Evolutionary conservation across 441 rosid genomes (phyloP).

Genomic region (Pelargonium fulgidum): DNA sequence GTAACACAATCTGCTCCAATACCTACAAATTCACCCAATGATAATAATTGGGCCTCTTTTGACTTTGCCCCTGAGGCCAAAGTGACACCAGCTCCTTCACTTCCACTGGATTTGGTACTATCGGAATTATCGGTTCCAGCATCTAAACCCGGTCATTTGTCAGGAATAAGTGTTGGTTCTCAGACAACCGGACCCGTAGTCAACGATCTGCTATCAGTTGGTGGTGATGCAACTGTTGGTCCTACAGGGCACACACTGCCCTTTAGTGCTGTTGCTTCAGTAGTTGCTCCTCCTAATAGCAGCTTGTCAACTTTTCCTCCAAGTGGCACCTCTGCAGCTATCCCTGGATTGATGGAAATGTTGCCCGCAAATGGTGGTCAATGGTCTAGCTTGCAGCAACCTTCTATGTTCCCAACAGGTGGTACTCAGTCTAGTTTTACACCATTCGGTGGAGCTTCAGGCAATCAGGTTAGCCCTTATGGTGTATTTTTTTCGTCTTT

Average conservation of each 20-base stretch:
- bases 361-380: conserved; percentile 34
- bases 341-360: conserved; percentile 29
- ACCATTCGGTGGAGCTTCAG: conserved; percentile 33
- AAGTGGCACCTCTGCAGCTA: conserved; percentile 28
- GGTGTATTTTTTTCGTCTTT: conserved; percentile 10
- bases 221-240: conserved; percentile 22
- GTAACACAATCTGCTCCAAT: conserved; percentile 35
- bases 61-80: conserved; percentile 49
- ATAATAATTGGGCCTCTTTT: conserved; percentile 89
- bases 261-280: conserved; percentile 24
- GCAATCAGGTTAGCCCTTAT: conserved; percentile 50
- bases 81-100: conserved; percentile 50
- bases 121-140: conserved; percentile 63
- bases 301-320: conserved; percentile 28
- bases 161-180: conserved; percentile 38
- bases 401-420: conserved; percentile 42
- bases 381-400: conserved; percentile 44
- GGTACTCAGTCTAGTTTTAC: conserved; percentile 34
- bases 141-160: conserved; percentile 39
- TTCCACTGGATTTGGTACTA: conserved; percentile 68
- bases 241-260: conserved; percentile 29
- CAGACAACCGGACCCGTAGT: conserved; percentile 26
- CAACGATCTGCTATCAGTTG: conserved; percentile 23
- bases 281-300: conserved; percentile 24
- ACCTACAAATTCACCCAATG: conserved; percentile 36